Conservation (phyloP, 495 filamentous ascomycete species). For the Xanthoparmelia taractica region DNA sequence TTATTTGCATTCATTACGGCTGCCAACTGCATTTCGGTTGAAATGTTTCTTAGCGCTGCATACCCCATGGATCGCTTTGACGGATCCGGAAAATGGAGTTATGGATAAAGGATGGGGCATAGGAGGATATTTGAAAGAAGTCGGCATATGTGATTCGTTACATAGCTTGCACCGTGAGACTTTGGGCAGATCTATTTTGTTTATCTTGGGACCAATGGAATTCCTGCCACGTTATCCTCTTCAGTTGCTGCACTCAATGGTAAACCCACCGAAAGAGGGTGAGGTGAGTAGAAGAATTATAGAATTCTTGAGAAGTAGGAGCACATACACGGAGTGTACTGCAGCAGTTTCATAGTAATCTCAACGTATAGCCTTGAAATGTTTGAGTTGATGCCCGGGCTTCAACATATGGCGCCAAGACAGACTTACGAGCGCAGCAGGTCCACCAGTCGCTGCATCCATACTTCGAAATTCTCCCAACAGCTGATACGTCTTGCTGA, state of each 20-base stretch:
- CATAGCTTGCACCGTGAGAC: background rate
- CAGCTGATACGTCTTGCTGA: too few relatives aligned
- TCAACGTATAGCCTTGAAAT: too few relatives aligned
- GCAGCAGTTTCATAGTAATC: too few relatives aligned
- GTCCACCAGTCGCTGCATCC: background rate
- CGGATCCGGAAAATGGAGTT: conserved; percentile 11
- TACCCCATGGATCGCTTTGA: conserved; percentile 19
- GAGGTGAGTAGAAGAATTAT: background rate
- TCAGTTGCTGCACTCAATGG: background rate
- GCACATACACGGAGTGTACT: too few relatives aligned
- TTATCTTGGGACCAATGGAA: background rate
- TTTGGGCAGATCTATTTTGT: background rate
- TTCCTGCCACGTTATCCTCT: background rate
- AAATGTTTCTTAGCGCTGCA: conserved; percentile 8
- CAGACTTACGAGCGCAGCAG: background rate
- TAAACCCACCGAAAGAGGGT: background rate
- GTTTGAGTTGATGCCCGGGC: background rate
- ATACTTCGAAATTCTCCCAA: background rate
- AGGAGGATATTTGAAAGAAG: conserved; percentile 17
- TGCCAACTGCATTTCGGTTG: conserved; percentile 2
- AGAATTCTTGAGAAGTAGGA: too few relatives aligned
- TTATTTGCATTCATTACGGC: conserved; percentile 11
- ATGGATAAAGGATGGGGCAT: conserved; percentile 3
- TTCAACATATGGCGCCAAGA: background rate
- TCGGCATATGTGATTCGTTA: conserved; percentile 12